Evolutionary conservation across 2,329 filamentous ascomycete species (phyloP).

Genomic region (Scedosporium minutisporum): DNA sequence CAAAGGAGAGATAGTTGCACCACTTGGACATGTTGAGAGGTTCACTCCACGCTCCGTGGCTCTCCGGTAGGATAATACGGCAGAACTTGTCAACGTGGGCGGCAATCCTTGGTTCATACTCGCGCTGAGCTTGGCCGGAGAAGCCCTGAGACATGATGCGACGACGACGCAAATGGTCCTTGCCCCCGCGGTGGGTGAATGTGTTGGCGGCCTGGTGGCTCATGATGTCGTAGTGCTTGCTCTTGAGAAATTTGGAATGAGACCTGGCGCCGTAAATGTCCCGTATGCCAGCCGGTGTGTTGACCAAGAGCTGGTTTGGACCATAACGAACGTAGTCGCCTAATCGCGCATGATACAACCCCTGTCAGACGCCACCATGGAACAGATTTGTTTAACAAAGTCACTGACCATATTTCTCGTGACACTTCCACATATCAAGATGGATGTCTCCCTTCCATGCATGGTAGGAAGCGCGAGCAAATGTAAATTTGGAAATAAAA

Average conservation of each 20-base stretch:
- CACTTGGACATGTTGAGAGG: constrained; percentile 7
- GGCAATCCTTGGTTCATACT: constrained; percentile 10
- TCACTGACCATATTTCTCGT: no score
- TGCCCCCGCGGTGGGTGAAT: constrained; percentile 4
- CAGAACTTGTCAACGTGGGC: no score
- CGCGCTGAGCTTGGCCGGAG: constrained; percentile 14
- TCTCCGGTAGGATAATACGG: no score
- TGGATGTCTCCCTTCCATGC: constrained; percentile 22
- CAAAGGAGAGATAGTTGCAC: constrained; percentile 14
- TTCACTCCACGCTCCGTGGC: background rate
- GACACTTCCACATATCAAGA: no score
- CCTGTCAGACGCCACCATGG: no score
- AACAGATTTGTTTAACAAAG: no score
- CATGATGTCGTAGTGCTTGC: constrained; percentile 10
- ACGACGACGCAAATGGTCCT: constrained; percentile 9
- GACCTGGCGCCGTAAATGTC: constrained; percentile 11
- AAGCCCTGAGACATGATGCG: constrained; percentile 14
- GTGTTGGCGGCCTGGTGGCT: constrained; percentile 10
- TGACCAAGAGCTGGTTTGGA: no score
- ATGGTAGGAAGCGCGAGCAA: constrained; percentile 21
- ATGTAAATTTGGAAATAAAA: constrained; percentile 21
- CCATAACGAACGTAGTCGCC: no score
- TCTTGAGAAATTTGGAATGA: constrained; percentile 11
- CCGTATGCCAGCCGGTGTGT: no score
- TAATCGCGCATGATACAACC: no score